Evolutionary conservation across 2,329 filamentous ascomycete species (phyloP).

Genomic region (Exophiala oligosperma): DNA sequence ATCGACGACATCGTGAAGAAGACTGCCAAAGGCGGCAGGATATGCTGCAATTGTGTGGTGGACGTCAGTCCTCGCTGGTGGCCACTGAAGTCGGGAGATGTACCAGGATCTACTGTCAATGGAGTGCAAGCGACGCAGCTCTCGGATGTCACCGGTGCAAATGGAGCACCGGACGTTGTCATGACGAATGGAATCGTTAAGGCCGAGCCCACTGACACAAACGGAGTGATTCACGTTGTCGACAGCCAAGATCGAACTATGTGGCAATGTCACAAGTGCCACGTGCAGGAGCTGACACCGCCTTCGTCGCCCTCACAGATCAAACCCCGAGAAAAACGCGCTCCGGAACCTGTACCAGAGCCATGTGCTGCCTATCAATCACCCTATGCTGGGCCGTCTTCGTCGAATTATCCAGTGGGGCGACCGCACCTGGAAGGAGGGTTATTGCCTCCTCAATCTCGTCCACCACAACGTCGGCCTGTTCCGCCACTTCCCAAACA

Average conservation of each 20-base stretch:
- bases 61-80: conserved; percentile 60
- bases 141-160: background rate
- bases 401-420: conserved; percentile 31
- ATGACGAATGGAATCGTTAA: conserved; percentile 28
- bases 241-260: conserved; percentile 39
- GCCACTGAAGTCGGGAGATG: conserved; percentile 39
- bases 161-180: conserved; percentile 11
- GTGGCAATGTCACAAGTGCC: conserved; percentile 76
- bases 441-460: conserved; percentile 10
- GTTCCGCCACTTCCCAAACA: conserved; percentile 19
- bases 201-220: conserved; percentile 29
- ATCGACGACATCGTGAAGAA: background rate
- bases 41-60: conserved; percentile 43
- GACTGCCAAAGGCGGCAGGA: conserved; percentile 27
- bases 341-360: conserved; percentile 33
- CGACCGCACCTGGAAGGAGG: conserved; percentile 12
- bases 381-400: conserved; percentile 33
- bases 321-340: conserved; percentile 30
- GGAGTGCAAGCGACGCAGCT: conserved; percentile 5
- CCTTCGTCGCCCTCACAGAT: conserved; percentile 29
- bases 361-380: conserved; percentile 27
- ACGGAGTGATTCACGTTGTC: conserved; percentile 26
- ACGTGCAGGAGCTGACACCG: conserved; percentile 46
- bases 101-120: conserved; percentile 10
- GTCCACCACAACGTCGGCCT: conserved; percentile 13